Base-by-base conservation (phyloP, 208 protist species). In the Herpetomonas tarakana region DNA sequence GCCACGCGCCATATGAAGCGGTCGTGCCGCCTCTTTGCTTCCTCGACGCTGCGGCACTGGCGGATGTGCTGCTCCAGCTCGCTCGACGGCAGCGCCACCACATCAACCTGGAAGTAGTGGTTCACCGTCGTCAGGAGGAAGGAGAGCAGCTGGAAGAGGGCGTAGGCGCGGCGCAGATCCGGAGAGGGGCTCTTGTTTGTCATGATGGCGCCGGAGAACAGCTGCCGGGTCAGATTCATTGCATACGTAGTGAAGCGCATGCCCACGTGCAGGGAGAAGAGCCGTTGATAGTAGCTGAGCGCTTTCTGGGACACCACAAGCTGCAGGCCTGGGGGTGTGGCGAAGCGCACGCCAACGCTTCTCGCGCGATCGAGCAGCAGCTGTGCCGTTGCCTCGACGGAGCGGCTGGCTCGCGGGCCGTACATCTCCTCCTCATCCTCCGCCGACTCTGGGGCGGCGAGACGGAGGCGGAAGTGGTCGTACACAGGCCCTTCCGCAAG, bases 101-200 rank as follows among this genome's bases (percentile, higher is more conserved):
- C 83, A 65, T 94, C 88, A 26, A 94, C 81, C 46, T 94, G 85
- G 39, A 87, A 56, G 67, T 94, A 86, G 38, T 88, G 74, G 24
- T 68, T 65, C 24, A 94, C 28, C 27, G 82, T 72, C 18, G 78
- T 81, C 21, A 78, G 62, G 28, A 94, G 28, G 44, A 88, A 94
- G 24, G 80, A 68, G 12, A 91, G 58, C 1, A 79, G 44, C 22
- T 94, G 88, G 52, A 88, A 79, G 4, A 92, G 53, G 1, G 71
- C 56, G 61, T 80, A 83, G 35, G 76, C 74, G 53, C 83, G 76
- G 24, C 85, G 80, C 19, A 94, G 68, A 30, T 87, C 83, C 2
- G 65, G 24, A 0, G 84, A 87, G 7, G 83, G 79, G 16, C 73
- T 61, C 24, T 26, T 57, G 65, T 91, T 94, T 2, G 70, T 73